Conservation (phyloP, 305 asterid species). For the Fraxinus paxiana region DNA sequence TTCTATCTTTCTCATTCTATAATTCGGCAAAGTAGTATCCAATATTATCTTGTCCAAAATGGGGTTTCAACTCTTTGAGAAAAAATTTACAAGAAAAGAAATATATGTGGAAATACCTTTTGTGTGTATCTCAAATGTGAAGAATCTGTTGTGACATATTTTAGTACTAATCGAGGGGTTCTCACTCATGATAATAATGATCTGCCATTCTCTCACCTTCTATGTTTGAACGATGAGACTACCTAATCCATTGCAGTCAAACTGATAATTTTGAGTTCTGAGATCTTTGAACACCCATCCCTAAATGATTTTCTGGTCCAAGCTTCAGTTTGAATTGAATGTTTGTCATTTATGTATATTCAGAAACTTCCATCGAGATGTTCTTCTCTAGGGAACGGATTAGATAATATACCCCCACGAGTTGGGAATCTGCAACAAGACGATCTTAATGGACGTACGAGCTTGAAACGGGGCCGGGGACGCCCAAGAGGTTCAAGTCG, state of each 20-base stretch:
- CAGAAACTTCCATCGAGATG: slow-evolving; percentile 47
- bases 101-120: neutral
- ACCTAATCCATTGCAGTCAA: neutral
- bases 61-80: neutral
- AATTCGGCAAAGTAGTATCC: neutral
- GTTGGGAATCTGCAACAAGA: slow-evolving; percentile 35
- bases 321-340: neutral
- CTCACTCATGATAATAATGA: neutral
- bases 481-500: slow-evolving; percentile 52
- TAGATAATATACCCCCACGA: slow-evolving; percentile 26
- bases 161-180: neutral
- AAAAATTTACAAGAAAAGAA: neutral
- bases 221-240: neutral
- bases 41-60: neutral
- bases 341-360: slow-evolving; percentile 11
- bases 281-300: neutral
- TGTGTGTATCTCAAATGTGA: neutral
- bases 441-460: slow-evolving; percentile 28
- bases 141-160: neutral
- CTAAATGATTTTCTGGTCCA: neutral
- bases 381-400: slow-evolving; percentile 27
- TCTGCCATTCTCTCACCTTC: neutral
- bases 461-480: slow-evolving; percentile 51
- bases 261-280: neutral
- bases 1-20: neutral